Evolutionary conservation across 2,329 filamentous ascomycete species (phyloP).

Genomic region (Gnomoniopsis smithogilvyi): DNA sequence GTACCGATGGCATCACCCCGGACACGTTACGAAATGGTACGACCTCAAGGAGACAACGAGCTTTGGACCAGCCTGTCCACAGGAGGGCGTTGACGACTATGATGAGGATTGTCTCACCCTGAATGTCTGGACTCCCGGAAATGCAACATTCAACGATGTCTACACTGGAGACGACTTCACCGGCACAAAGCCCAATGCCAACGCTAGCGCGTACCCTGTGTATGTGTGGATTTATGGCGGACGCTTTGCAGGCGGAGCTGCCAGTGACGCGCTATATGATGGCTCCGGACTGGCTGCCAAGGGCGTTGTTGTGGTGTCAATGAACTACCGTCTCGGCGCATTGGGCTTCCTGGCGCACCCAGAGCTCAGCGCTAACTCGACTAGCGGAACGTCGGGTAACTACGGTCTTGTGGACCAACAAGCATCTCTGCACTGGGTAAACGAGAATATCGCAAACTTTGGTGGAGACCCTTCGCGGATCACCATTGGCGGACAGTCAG

Average conservation of each 20-base stretch:
- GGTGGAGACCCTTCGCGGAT: slow-evolving; percentile 67
- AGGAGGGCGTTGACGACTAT: not conserved
- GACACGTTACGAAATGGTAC: slow-evolving; percentile 6
- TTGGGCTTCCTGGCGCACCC: slow-evolving; percentile 68
- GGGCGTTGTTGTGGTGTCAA: slow-evolving; percentile 66
- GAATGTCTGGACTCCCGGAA: slow-evolving; percentile 55
- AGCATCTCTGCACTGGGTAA: slow-evolving; percentile 67
- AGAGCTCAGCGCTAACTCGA: slow-evolving; percentile 30
- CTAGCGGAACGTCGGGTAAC: slow-evolving; percentile 50
- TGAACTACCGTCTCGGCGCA: slow-evolving; percentile 73
- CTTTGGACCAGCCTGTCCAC: slow-evolving; percentile 1
- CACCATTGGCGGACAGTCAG: slow-evolving; percentile 64
- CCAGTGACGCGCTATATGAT: slow-evolving; percentile 43
- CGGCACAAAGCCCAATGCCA: slow-evolving; percentile 31
- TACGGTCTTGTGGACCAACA: slow-evolving; percentile 53
- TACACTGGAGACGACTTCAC: slow-evolving; percentile 37
- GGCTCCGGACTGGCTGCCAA: slow-evolving; percentile 56
- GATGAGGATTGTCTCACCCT: slow-evolving; percentile 70
- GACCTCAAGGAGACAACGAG: slow-evolving; percentile 5
- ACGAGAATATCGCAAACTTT: slow-evolving; percentile 62
- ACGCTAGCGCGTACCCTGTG: slow-evolving; percentile 24
- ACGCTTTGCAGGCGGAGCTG: slow-evolving; percentile 43
- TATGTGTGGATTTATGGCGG: slow-evolving; percentile 42
- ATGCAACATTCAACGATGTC: too few species aligned
- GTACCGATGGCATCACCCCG: too few species aligned